Evolutionary conservation across 371 early-diverging fungal species (phyloP), one percentile per base, ranked within the genome.

Genomic region (Saksenaea oblongispora): DNA sequence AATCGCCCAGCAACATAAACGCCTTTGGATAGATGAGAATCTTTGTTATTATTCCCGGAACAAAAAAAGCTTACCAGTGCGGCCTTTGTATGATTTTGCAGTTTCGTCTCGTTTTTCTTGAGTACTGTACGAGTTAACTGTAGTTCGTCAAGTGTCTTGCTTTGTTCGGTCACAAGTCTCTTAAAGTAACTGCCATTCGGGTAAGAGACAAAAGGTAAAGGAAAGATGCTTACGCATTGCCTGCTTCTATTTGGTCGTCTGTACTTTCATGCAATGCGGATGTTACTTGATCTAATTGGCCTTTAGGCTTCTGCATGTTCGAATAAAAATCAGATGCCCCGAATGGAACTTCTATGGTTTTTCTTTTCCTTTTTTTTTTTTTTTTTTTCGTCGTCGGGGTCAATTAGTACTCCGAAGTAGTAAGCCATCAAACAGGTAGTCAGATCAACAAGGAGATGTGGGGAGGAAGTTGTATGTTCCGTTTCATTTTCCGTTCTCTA

Each of bases 1-100:
- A 65, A 51, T 86, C 87, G 42, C 83, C 75, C 27, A 79, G 58
- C 53, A 82, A 64, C 7, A 67, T 66, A 55, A 76, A 78, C n/a
- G 83, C 79, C 83, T 82, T 35, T 14, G 8, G 34, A 35, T 34
- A 4, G 31, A 31, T 31, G 31, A 31, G 31, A n/a, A 2, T 26
- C 51, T 2, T 5, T 51, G 14, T 51, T 39, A 14, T 34, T 24
- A n/a, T n/a, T 59, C 54, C 36, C 17, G 22, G 31, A 1, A 37
- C 17, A 10, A 10, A 53, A 39, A 22, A 14, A 17, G 10, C 47
- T 37, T 74, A 76, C 76, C 36, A 79, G 27, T 3, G 71, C 67
- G 31, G 74, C 79, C 28, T 62, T 55, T 51, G 34, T 56, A 27
- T 35, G 24, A 10, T 56, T 51, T 34, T 54, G 44, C 27, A 34